A percentile compares a stretch with the other conserved stretches of the same genome.
These are phyloP conservation scores for Agaricus sinodeliciosus DNA, from an alignment of 768 basidiomycete species.

Conservation along the genomic window DNA sequence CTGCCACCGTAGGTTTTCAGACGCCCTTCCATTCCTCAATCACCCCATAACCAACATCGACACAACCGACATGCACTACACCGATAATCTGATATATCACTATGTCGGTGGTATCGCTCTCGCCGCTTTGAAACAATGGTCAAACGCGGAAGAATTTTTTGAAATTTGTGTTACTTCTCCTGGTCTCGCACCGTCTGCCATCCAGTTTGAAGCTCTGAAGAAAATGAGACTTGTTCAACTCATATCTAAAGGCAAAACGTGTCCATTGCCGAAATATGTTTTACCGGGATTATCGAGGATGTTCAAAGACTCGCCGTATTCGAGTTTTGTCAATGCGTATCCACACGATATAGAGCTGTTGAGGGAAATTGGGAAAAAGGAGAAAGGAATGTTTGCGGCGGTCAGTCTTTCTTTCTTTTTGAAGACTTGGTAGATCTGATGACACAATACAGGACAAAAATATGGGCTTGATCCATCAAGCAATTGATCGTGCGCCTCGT, in stretches of 20 bases:
- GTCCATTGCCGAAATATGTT: constrained; percentile 68
- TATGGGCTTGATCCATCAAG: constrained; percentile 60
- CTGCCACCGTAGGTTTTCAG: constrained; percentile 40
- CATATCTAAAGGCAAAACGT: constrained; percentile 69
- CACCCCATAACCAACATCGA: constrained; percentile 66
- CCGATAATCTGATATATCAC: constrained; percentile 81
- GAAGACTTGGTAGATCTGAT: neutral
- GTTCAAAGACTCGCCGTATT: constrained; percentile 65
- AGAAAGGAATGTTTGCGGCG: constrained; percentile 40
- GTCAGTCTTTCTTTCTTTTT: constrained; percentile 29
- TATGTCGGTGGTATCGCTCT: constrained; percentile 73
- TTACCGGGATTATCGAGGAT: constrained; percentile 48
- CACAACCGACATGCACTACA: constrained; percentile 62
- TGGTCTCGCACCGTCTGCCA: constrained; percentile 48
- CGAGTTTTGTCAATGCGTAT: constrained; percentile 56
- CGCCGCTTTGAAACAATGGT: constrained; percentile 58
- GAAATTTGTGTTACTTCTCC: constrained; percentile 72
- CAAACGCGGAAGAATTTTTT: constrained; percentile 67
- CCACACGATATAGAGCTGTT: constrained; percentile 46
- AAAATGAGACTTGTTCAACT: constrained; percentile 76
- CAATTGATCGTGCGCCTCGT: constrained; percentile 61
- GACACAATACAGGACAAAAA: constrained; percentile 53
- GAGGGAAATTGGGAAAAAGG: constrained; percentile 45
- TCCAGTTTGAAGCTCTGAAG: constrained; percentile 86
- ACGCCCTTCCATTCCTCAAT: constrained; percentile 55